Percentiles rank a stretch among this genome's conserved stretches.
phyloP scores from a whole-genome alignment of 2,329 filamentous ascomycete genomes.

The Ceratocystis alfenasii region DNA sequence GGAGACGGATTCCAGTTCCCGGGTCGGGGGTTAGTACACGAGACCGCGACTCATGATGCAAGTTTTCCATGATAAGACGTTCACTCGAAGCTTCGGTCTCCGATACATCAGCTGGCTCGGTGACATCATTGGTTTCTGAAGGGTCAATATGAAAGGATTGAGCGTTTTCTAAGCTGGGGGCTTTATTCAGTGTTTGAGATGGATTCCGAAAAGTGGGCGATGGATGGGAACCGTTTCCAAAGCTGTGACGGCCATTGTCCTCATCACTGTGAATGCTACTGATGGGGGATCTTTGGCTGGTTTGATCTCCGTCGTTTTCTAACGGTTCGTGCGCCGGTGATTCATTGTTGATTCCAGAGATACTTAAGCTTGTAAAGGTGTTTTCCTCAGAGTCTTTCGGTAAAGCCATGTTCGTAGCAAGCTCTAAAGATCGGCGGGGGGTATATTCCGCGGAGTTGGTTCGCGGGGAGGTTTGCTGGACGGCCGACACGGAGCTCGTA shows the following conservation, averaged over 20 bases:
- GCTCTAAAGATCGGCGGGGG: not conserved
- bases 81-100: not conserved
- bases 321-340: not conserved
- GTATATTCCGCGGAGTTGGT: not conserved
- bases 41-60: slow-evolving; percentile 10
- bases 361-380: not conserved
- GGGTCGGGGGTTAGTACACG: slow-evolving; percentile 19
- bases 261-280: not conserved
- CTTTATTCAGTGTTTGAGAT: not conserved
- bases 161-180: not conserved
- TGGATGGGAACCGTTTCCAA: not conserved
- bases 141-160: not conserved
- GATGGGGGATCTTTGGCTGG: not conserved
- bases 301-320: not conserved
- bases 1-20: not conserved
- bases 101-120: not conserved
- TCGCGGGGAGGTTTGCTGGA: too few relatives aligned
- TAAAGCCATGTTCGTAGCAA: not conserved
- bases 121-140: not conserved
- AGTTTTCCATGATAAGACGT: not conserved
- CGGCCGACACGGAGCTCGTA: not conserved
- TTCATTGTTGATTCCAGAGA: not conserved
- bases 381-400: not conserved
- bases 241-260: not conserved
- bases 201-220: not conserved